These are phyloP conservation scores for Elaphomyces granulatus DNA, from an alignment of 495 filamentous ascomycete species.

Conservation along the genomic window DNA sequence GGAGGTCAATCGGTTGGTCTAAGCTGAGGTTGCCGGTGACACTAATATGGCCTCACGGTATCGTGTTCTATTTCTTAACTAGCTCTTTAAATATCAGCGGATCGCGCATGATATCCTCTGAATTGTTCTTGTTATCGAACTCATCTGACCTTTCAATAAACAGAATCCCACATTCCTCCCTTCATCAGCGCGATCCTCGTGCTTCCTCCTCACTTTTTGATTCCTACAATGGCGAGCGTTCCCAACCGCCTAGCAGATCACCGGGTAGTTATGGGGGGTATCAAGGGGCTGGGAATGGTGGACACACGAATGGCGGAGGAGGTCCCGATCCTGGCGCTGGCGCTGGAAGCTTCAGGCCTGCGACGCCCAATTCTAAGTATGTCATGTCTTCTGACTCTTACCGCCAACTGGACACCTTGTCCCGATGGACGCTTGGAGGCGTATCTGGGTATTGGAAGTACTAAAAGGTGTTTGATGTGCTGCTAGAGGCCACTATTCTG, in stretches of 20 bases:
- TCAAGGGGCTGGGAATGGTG: constrained; percentile 39
- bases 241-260: constrained; percentile 34
- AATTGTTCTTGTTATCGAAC: too few relatives aligned
- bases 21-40: too few relatives aligned
- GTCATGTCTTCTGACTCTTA: too few relatives aligned
- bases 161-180: constrained; percentile 46
- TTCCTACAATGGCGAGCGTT: constrained; percentile 45
- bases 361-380: constrained; percentile 75
- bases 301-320: constrained; percentile 22
- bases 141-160: too few relatives aligned
- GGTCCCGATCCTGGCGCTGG: constrained; percentile 24
- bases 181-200: constrained; percentile 77
- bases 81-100: too few relatives aligned
- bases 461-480: constrained; percentile 1
- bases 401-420: too few relatives aligned
- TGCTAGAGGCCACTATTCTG: constrained; percentile 90
- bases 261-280: constrained; percentile 46
- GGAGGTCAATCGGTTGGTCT: too few relatives aligned
- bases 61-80: too few relatives aligned
- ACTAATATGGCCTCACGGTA: too few relatives aligned
- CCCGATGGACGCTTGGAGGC: neutral
- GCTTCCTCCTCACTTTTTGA: constrained; percentile 74
- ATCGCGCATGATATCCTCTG: too few relatives aligned
- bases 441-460: neutral
- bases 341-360: too few relatives aligned